Base-by-base conservation (phyloP, 2,329 filamentous ascomycete genomes). In the Cladosporium sphaerospermum region DNA sequence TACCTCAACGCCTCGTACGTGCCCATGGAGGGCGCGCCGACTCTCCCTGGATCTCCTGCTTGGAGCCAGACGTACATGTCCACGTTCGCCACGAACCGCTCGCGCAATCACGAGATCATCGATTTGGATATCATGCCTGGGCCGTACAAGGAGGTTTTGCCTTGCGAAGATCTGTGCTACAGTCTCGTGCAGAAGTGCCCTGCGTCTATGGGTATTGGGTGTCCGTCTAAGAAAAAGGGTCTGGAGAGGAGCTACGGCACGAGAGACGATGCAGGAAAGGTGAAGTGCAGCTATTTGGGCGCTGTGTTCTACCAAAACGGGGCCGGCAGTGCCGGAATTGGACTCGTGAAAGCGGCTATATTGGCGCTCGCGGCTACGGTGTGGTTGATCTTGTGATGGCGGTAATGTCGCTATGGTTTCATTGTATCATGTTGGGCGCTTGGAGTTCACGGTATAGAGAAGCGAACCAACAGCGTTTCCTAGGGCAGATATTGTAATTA, bases 101-200 rank as follows among this genome's bases (percentile, higher is more conserved):
- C 61, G 10, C 61, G 68, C n/a, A 69, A 69, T 51, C 54, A 58
- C 72, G 81, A 45, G 11, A 64, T 69, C 52, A 93, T 97, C 60
- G 90, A 96, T 63, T 62, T 74, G 2, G 60, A 73, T 1, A 82
- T 97, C 54, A 71, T 78, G 57, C 91, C 93, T 0, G 93, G 93
- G 0, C 93, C 93, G 0, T 97, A 99, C 72, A 95, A 91, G 66
- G 93, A 99, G 73, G 75, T 97, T 16, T 74, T 96, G 8, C 93
- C 93, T 0, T 97, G 92, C 64, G 81, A 88, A 56, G 86, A 95
- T 59, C 73, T 96, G 47, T 99, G 93, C 73, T 93, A 90, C 67
- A 82, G 85, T 51, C 77, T 99, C 1, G 88, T 95, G 9, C 84
- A 86, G 70, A 89, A 81, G 65, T 99, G 93, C 70, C 92, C 93